phyloP scores from a whole-genome alignment of 345 rosid species.

The Ceriops zippeliana region DNA sequence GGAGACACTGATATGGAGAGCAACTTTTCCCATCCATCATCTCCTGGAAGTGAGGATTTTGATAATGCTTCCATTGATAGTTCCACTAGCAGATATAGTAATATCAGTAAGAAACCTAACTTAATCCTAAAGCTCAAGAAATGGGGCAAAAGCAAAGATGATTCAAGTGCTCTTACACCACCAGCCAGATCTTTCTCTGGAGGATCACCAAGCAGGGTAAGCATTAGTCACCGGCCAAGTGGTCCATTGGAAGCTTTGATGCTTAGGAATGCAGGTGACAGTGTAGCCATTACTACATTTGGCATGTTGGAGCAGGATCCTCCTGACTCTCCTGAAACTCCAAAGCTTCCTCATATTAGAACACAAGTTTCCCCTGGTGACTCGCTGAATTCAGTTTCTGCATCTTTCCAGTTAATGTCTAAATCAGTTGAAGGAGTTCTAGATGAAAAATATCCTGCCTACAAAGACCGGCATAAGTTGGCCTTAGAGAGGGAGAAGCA shows the following conservation, averaged over 20 bases:
- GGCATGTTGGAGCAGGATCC: slow-evolving; percentile 64
- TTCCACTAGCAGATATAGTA: slow-evolving; percentile 70
- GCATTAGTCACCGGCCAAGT: slow-evolving; percentile 56
- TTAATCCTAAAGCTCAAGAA: slow-evolving; percentile 82
- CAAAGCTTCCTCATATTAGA: slow-evolving; percentile 48
- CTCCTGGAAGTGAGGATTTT: slow-evolving; percentile 90
- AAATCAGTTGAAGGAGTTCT: slow-evolving; percentile 73
- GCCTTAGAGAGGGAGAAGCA: slow-evolving; percentile 87
- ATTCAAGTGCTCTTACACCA: slow-evolving; percentile 59
- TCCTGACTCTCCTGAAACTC: slow-evolving; percentile 57
- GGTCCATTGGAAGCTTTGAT: slow-evolving; percentile 90
- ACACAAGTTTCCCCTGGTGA: slow-evolving; percentile 52
- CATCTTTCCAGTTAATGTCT: slow-evolving; percentile 88
- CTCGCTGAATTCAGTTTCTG: slow-evolving; percentile 55
- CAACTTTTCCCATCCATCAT: slow-evolving; percentile 84
- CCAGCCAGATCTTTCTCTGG: slow-evolving; percentile 74
- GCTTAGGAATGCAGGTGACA: slow-evolving; percentile 81
- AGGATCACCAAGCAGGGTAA: slow-evolving; percentile 68
- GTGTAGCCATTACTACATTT: slow-evolving; percentile 77
- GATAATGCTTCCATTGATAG: slow-evolving; percentile 85
- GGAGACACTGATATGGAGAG: slow-evolving; percentile 90
- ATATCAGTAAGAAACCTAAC: slow-evolving; percentile 65
- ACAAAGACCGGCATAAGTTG: slow-evolving; percentile 85
- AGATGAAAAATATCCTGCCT: slow-evolving; percentile 87
- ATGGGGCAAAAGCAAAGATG: slow-evolving; percentile 90